phyloP scores from a whole-genome alignment of 495 filamentous ascomycete genomes.

The Choiromyces venosus region DNA sequence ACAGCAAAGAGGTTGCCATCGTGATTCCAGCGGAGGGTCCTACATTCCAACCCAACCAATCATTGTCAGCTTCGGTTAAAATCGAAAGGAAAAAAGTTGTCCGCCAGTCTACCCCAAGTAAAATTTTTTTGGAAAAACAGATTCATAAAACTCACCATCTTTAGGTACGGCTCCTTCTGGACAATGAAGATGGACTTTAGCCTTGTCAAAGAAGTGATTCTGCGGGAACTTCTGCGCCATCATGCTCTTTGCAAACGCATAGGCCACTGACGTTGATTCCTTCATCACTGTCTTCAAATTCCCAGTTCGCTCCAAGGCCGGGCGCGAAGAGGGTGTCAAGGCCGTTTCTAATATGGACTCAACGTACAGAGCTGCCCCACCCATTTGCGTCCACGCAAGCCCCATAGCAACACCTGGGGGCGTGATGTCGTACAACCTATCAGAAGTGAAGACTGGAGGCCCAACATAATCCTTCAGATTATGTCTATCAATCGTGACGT shows the following conservation, averaged over 20 bases:
- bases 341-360: constrained; percentile 89
- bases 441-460: constrained; percentile 88
- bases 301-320: constrained; percentile 82
- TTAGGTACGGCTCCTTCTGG: constrained; percentile 96
- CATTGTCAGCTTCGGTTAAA: constrained; percentile 34
- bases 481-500: constrained; percentile 80
- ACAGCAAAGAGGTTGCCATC: constrained; percentile 89
- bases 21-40: constrained; percentile 90
- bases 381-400: constrained; percentile 97
- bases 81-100: constrained; percentile 10
- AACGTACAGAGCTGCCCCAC: constrained; percentile 91
- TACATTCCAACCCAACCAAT: constrained; percentile 34
- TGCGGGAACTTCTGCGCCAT: constrained; percentile 77
- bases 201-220: constrained; percentile 95
- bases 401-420: constrained; percentile 99
- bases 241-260: constrained; percentile 87
- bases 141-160: constrained; percentile 56
- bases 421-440: constrained; percentile 89
- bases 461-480: constrained; percentile 97
- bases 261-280: constrained; percentile 88
- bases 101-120: neutral
- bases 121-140: neutral
- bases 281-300: constrained; percentile 98
- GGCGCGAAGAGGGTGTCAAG: constrained; percentile 62
- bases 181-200: constrained; percentile 90